Evolutionary conservation across 257 asterid species (phyloP).

Genomic region (Penstemon barbatus): DNA sequence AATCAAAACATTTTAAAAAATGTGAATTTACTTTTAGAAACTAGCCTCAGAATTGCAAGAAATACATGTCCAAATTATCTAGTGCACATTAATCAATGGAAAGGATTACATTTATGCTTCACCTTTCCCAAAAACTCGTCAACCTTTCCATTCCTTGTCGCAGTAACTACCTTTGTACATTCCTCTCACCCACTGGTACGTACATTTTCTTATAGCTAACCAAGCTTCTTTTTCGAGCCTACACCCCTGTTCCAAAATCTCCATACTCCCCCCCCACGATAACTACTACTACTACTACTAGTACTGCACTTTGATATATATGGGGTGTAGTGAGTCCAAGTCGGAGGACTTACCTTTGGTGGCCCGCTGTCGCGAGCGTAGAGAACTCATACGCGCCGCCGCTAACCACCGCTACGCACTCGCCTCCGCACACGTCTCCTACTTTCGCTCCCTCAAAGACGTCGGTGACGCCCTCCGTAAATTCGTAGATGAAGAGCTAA

Average conservation of each 20-base stretch:
- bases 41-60: too few species aligned
- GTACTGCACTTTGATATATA: conserved; percentile 25
- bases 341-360: conserved; percentile 73
- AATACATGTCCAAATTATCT: too few species aligned
- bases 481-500: conserved; percentile 87
- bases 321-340: conserved; percentile 92
- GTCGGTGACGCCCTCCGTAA: conserved; percentile 90
- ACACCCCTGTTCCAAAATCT: conserved; percentile 32
- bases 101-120: too few species aligned
- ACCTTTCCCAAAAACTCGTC: background rate
- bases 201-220: conserved; percentile 34
- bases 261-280: background rate
- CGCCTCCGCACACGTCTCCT: conserved; percentile 88
- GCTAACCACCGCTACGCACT: conserved; percentile 87
- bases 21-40: too few species aligned
- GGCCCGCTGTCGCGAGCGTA: conserved; percentile 79
- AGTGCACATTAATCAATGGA: too few species aligned
- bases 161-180: conserved; percentile 26
- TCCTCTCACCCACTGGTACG: conserved; percentile 33
- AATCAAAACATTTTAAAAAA: too few species aligned
- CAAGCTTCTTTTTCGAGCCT: conserved; percentile 7
- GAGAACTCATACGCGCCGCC: conserved; percentile 76
- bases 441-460: conserved; percentile 72
- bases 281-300: background rate
- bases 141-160: background rate